Base-by-base conservation (phyloP, 2,329 filamentous ascomycete species). In the Cercospora berteroae region DNA sequence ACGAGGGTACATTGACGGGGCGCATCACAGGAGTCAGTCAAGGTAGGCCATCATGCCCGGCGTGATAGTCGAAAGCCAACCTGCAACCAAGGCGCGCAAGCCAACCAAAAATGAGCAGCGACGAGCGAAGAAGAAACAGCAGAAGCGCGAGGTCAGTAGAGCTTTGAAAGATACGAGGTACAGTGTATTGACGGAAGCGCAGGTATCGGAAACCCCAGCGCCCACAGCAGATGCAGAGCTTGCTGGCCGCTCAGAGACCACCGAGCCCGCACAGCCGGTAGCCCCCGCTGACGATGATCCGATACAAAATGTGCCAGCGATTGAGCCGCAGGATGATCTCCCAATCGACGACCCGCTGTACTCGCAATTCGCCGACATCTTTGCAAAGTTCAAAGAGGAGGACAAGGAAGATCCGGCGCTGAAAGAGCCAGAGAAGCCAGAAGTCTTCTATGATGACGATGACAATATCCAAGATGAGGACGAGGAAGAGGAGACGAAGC, bases 71-170 rank as follows among this genome's bases (percentile, higher is more conserved):
- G 74, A 77, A 67, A 64, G 64, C 66, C 70, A 72, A 67, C 68
- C 68, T 66, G 68, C 69, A 52, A 72, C 70, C 62, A 77, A 76
- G 75, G 74, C 75, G 68, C 74, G 80, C 78, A 96, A 94, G 83
- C 89, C 90, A 83, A 93, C 90, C 79, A 98, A 97, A 84, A 97
- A 97, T 81, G 93, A 96, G 81, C 90, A 94, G 84, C 88, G 93
- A 79, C 89, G 94, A 79, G 91, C 93, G 59, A 94, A 94, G 84
- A 97, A 95, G 87, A 97, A 97, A 89, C 91, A 93, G 75, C 88
- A 92, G 78, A 96, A 96, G 83, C 89, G 89, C 76, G 81, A 87
- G 72, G 55, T 67, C 31, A 67, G 52, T 36, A 3, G 13, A 9
- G n/a, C 18, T 60, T 4, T 18, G 8, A 8, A 29, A 9, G 31